Evolutionary conservation across 2,329 filamentous ascomycete species (phyloP), one percentile per base, ranked within the genome.

Genomic region (Calonectria crousiana): DNA sequence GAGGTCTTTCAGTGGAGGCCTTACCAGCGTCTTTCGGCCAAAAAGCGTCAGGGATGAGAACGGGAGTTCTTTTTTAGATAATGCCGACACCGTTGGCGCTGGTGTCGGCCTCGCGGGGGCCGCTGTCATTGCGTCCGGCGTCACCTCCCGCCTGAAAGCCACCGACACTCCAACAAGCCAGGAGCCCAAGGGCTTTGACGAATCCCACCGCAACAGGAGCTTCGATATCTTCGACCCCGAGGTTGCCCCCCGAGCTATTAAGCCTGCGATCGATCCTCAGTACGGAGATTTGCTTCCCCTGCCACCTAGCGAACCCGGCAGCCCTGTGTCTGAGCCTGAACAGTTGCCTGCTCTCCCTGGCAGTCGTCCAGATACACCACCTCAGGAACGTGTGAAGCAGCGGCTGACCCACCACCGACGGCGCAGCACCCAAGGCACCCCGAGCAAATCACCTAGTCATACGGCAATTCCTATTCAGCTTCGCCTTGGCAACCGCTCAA

Each of bases 41-140:
- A 84, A 85, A 62, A 85, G 85, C 72, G 82, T 74, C 77, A 85
- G 84, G 65, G 84, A 86, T 71, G 85, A 84, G 67, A 82, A 82
- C 75, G 85, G 86, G 83, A 84, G 89, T 86, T 91, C 91, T 93
- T 93, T 93, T 92, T 92, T 93, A 93, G 92, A 85, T 93, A 91
- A 90, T 88, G 90, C 92, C 91, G 91, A 87, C 89, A 93, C 89
- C 89, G 87, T 90, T 91, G 91, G 91, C 91, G 90, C 89, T 88
- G 91, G 91, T 93, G 91, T 87, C 91, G 91, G 92, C 89, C 83
- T 90, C 84, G 88, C 87, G 86, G 87, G 88, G 84, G 87, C 86
- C 82, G 84, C 84, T 81, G 85, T 84, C 73, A 77, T 85, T 77
- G 82, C 84, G 80, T 83, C 84, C 80, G 81, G 84, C 80, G 81